Conservation (phyloP, 2,329 filamentous ascomycete species). For the Aspergillus sp. region DNA sequence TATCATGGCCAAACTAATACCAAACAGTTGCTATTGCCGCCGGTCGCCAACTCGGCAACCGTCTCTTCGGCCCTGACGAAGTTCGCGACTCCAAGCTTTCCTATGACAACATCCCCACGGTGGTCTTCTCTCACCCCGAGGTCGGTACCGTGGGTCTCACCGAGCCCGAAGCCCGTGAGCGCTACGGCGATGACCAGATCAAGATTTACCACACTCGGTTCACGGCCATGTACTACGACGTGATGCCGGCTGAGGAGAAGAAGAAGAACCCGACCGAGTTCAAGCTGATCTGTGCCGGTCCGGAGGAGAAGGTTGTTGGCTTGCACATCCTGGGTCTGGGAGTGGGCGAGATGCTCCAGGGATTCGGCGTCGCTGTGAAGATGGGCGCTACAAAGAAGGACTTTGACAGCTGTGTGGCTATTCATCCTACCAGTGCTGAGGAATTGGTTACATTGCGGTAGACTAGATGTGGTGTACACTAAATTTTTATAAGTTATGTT, state of each 20-base stretch:
- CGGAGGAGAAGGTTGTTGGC: conserved; percentile 54
- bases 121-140: conserved; percentile 56
- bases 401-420: conserved; percentile 74
- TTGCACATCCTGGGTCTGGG: conserved; percentile 52
- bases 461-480: conserved; percentile 36
- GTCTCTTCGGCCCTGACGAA: conserved; percentile 52
- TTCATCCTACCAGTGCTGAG: conserved; percentile 75
- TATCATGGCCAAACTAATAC: conserved; percentile 1
- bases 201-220: conserved; percentile 55
- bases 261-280: conserved; percentile 53
- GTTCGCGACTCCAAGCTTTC: conserved; percentile 48
- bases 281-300: conserved; percentile 53
- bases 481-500: too few relatives aligned
- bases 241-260: conserved; percentile 52
- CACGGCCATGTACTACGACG: conserved; percentile 52
- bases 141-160: conserved; percentile 54
- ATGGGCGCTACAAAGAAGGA: conserved; percentile 79
- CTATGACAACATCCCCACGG: conserved; percentile 55
- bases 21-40: conserved; percentile 53
- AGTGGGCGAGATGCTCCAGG: conserved; percentile 69
- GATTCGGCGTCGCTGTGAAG: conserved; percentile 75
- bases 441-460: conserved; percentile 63
- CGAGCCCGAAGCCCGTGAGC: conserved; percentile 50
- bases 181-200: conserved; percentile 53
- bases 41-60: conserved; percentile 52